A percentile compares a stretch with the other conserved stretches of the same genome.
Conservation (phyloP, 129 eudicot species). For the Oenanthe sinensis region DNA sequence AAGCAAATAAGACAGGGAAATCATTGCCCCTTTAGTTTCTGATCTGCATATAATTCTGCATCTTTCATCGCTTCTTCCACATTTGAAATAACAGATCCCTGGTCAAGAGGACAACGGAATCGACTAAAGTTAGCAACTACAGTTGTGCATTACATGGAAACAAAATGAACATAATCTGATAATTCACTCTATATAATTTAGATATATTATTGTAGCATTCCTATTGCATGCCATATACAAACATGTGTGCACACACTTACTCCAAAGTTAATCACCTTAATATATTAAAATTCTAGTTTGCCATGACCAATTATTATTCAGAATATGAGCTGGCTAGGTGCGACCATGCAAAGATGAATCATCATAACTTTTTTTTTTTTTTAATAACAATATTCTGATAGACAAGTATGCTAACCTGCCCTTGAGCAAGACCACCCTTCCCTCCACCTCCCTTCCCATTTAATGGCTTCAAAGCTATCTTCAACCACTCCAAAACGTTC, state of each 20-base stretch:
- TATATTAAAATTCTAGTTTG: neutral
- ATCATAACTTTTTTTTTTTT: neutral
- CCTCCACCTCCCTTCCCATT: constrained; percentile 90
- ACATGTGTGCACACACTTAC: neutral
- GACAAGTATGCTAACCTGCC: constrained; percentile 56
- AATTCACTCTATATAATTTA: neutral
- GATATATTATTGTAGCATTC: neutral
- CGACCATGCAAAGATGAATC: neutral
- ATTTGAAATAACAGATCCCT: constrained; percentile 56
- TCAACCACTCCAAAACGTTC: constrained; percentile 66
- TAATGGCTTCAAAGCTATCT: constrained; percentile 52
- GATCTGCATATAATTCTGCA: constrained; percentile 64
- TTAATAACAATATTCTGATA: neutral
- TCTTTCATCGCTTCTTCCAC: constrained; percentile 67
- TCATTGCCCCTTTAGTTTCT: constrained; percentile 43
- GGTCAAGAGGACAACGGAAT: neutral
- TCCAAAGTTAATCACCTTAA: neutral
- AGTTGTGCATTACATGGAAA: neutral
- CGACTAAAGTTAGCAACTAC: neutral
- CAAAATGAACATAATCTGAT: neutral
- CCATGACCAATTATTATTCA: neutral
- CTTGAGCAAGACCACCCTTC: constrained; percentile 81
- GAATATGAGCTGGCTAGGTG: neutral
- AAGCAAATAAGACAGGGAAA: neutral
- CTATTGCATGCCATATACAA: neutral